Evolutionary conservation across 1,284 basidiomycete species (phyloP), one percentile per base, ranked within the genome.

Genomic region (Irpex lacteus): DNA sequence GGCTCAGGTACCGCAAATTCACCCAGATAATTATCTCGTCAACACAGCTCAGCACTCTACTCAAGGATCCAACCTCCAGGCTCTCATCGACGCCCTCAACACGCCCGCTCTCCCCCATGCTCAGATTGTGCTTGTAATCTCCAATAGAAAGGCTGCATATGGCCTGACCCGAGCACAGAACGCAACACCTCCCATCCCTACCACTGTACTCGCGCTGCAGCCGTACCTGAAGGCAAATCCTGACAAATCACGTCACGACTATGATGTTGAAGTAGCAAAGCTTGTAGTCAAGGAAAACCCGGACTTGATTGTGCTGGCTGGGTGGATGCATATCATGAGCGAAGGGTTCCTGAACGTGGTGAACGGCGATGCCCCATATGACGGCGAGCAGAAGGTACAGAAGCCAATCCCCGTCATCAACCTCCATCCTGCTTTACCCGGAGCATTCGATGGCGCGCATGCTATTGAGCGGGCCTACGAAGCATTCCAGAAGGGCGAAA

Each of bases 251-350:
- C 82, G 96, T 36, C 82, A 86, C 62, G 91, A 97, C 74, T 99
- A 98, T 76, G 96, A 99, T 73, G 79, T 80, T 11, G 92, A 92
- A 70, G 85, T 99, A 4, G 96, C 95, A 1, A 78, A 83, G 18
- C 82, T 87, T 61, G 89, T 98, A 7, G 73, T 93, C 11, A 67
- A 73, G 34, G 81, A 76, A 19, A 78, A 81, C 38, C 97, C 97
- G 0, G 94, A 98, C 74, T 75, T 98, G 18, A 86, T 98, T 63
- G 93, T 99, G 2, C 82, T 98, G 32, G 97, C 97, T 0, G 98
- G 97, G 0, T 99, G 95, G 92, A 98, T 99, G 97, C 96, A 98
- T 74, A 91, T 96, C 69, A 83, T 96, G 80, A 79, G 82, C 64
- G 81, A 85, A 60, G 75, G 72, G 0, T 86, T 86, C 67, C 72